Evolutionary conservation across 345 rosid species (phyloP), one percentile per base, ranked within the genome.

Genomic region (Arabis alpina): DNA sequence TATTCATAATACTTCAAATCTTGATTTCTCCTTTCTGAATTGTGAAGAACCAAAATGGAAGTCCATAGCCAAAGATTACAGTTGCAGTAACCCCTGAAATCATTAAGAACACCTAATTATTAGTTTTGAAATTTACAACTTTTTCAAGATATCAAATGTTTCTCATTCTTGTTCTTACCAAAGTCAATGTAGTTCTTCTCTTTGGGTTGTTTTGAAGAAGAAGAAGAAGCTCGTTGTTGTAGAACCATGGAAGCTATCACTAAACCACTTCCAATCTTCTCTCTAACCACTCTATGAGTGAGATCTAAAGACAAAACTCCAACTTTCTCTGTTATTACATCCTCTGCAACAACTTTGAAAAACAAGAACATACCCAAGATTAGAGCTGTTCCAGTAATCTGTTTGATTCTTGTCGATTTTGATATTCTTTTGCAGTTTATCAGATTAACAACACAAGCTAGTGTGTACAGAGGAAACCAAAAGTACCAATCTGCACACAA

Each of bases 211-310:
- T 51, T 61, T 50, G 13, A 34, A 34, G 4, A 28, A 28, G 36
- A 44, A 43, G 80, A 66, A 58, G 83, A 66, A 51, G 85, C 61
- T 65, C 44, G 5, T 48, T 82, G 72, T 52, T 88, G 95, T 78
- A 89, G 71, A 80, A 84, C 27, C 97, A 89, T 84, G 43, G 95
- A 91, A 71, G 74, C 51, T 8, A 76, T 57, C 1, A 88, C 95
- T 61, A 94, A 80, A 73, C 82, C 81, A 81, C 97, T 89, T 44
- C 96, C 96, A 14, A 78, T 80, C 81, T 87, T 90, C 83, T 89
- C 95, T 68, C 96, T 81, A 8, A 88, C 83, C 12, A 83, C 75
- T 78, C 92, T 86, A 55, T 89, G 84, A 57, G 77, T 83, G 65
- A 89, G 59, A 84, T 84, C 87, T 42, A 88, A 74, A 11, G 90